A percentile compares a stretch with the other conserved stretches of the same genome.
phyloP scores from a whole-genome alignment of 768 basidiomycete genomes.

The Myochromella boudieri region DNA sequence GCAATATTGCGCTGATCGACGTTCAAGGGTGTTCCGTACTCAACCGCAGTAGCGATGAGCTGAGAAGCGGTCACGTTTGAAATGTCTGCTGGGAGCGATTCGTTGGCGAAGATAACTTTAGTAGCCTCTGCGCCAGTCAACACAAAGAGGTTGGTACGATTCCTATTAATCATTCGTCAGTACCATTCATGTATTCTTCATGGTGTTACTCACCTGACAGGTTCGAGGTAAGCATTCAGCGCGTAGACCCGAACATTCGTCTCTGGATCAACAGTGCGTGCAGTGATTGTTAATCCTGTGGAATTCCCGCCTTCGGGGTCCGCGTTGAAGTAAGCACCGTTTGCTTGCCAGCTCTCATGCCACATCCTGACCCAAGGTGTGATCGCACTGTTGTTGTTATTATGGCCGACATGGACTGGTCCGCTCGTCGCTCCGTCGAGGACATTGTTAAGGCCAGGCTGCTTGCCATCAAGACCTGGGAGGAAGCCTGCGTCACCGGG shows the following conservation, averaged over 20 bases:
- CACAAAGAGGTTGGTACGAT: conserved; percentile 30
- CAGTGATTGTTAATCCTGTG: conserved; percentile 11
- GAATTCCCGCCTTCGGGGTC: conserved; percentile 13
- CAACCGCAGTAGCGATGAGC: conserved; percentile 39
- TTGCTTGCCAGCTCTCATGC: conserved; percentile 10
- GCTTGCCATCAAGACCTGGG: conserved; percentile 4
- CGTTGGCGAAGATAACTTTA: conserved; percentile 16
- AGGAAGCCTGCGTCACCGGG: conserved; percentile 14
- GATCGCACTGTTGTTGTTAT: conserved; percentile 9
- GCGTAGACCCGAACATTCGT: conserved; percentile 17
- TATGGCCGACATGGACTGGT: conserved; percentile 14
- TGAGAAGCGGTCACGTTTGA: conserved; percentile 1
- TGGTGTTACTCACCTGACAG: conserved; percentile 2
- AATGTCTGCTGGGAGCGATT: background rate
- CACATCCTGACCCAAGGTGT: conserved; percentile 11
- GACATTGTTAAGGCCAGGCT: conserved; percentile 7
- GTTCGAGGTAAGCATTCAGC: conserved; percentile 15
- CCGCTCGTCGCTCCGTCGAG: conserved; percentile 11
- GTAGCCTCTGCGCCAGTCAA: conserved; percentile 30
- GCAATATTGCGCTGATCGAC: conserved; percentile 26
- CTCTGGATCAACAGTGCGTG: conserved; percentile 15
- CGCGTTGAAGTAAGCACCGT: conserved; percentile 13
- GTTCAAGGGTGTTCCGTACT: conserved; percentile 31
- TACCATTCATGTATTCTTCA: background rate
- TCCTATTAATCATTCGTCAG: background rate